phyloP scores from a whole-genome alignment of 2,329 filamentous ascomycete species.

The Diplodia corticola region DNA sequence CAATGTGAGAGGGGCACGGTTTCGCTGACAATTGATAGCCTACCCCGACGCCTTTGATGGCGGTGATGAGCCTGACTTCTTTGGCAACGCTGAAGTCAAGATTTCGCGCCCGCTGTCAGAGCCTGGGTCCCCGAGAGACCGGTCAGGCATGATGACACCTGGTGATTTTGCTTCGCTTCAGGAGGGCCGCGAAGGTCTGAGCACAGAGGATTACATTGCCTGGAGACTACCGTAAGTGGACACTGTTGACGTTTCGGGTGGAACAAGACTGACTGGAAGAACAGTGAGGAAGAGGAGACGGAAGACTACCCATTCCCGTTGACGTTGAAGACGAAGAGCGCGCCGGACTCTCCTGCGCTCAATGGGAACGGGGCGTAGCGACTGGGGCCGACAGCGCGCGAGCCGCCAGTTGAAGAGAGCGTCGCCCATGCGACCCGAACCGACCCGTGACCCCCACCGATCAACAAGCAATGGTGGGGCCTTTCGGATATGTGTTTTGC shows the following conservation, averaged over 20 bases:
- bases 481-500: conserved; percentile 17
- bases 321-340: conserved; percentile 57
- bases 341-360: conserved; percentile 30
- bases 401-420: conserved; percentile 21
- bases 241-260: conserved; percentile 1
- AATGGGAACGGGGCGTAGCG: conserved; percentile 37
- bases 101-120: conserved; percentile 92
- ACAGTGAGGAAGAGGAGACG: conserved; percentile 87
- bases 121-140: conserved; percentile 86
- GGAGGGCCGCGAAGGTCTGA: conserved; percentile 88
- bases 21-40: conserved; percentile 48
- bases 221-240: conserved; percentile 94
- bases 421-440: conserved; percentile 9
- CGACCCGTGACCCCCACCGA: conserved; percentile 8
- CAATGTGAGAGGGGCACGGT: background rate
- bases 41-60: conserved; percentile 83
- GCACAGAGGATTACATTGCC: conserved; percentile 94
- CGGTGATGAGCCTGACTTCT: conserved; percentile 82
- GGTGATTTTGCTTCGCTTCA: conserved; percentile 96
- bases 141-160: conserved; percentile 97
- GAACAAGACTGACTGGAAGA: conserved; percentile 33
- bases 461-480: conserved; percentile 1
- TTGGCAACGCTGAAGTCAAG: conserved; percentile 90
- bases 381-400: background rate
- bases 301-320: conserved; percentile 74